Conservation (phyloP, 768 basidiomycete species). For the Asterophora lycoperdoides region DNA sequence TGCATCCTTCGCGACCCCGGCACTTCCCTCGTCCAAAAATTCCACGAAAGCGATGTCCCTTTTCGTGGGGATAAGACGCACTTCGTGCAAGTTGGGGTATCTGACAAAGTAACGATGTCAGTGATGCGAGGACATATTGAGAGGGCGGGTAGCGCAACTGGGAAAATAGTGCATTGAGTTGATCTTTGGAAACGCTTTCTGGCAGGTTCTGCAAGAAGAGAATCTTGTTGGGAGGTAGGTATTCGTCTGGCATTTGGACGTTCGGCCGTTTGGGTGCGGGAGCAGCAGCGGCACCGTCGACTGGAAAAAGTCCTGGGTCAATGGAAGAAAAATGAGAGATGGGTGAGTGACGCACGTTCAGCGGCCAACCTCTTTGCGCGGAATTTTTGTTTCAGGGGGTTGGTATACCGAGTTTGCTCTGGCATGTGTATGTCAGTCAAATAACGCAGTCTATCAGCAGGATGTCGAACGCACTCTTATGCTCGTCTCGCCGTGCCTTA, state of each 20-base stretch:
- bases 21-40: slow-evolving; percentile 88
- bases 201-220: slow-evolving; percentile 97
- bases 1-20: slow-evolving; percentile 90
- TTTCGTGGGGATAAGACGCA: slow-evolving; percentile 97
- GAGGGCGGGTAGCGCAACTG: slow-evolving; percentile 45
- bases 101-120: slow-evolving; percentile 34
- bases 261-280: slow-evolving; percentile 74
- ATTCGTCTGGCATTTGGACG: slow-evolving; percentile 99
- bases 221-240: slow-evolving; percentile 98
- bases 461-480: slow-evolving; percentile 65
- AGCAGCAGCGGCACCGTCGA: slow-evolving; percentile 62
- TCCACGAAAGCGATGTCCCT: slow-evolving; percentile 99
- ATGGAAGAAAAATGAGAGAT: slow-evolving; percentile 1
- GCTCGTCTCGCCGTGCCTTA: slow-evolving; percentile 66
- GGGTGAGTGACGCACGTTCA: slow-evolving; percentile 50
- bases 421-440: slow-evolving; percentile 5
- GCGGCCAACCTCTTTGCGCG: slow-evolving; percentile 76
- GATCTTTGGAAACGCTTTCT: slow-evolving; percentile 88
- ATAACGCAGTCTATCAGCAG: background rate
- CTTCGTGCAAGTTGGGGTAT: slow-evolving; percentile 94
- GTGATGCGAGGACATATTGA: background rate
- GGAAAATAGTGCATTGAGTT: slow-evolving; percentile 85
- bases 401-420: slow-evolving; percentile 83
- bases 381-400: slow-evolving; percentile 86
- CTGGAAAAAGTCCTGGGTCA: slow-evolving; percentile 31